These are phyloP conservation scores for Arthroderma uncinatum DNA, from an alignment of 2,329 filamentous ascomycete species.

Conservation along the genomic window DNA sequence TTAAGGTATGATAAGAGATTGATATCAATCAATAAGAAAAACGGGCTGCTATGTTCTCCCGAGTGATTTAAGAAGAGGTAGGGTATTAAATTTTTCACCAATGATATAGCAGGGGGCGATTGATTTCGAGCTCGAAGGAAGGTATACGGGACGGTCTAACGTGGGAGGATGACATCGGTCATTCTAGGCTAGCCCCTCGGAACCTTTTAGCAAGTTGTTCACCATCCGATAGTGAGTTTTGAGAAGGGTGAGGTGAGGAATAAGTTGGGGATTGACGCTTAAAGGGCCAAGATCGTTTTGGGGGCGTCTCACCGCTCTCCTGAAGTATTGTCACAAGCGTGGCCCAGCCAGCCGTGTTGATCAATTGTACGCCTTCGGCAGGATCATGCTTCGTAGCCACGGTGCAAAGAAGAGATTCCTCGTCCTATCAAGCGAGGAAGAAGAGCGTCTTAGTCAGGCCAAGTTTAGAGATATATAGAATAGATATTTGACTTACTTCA, in stretches of 20 bases:
- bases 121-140: not conserved
- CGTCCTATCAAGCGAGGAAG: conserved; percentile 53
- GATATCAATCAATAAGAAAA: not conserved
- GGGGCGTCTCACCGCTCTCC: conserved; percentile 93
- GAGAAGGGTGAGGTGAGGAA: conserved; percentile 20
- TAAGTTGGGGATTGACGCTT: conserved; percentile 22
- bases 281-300: conserved; percentile 50
- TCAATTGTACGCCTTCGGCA: conserved; percentile 68
- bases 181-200: conserved; percentile 49
- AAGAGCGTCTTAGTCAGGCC: not conserved
- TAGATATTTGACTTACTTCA: conserved; percentile 51
- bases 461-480: not conserved
- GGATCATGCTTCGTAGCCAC: conserved; percentile 73
- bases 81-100: not conserved
- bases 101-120: not conserved
- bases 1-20: not conserved
- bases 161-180: conserved; percentile 14
- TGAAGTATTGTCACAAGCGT: conserved; percentile 86
- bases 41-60: not conserved
- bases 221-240: conserved; percentile 38
- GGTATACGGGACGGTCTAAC: conserved; percentile 3
- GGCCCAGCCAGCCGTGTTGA: conserved; percentile 84
- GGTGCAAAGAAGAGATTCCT: conserved; percentile 73
- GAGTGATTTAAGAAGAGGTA: not conserved
- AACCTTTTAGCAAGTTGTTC: conserved; percentile 55